Evolutionary conservation across 2,329 filamentous ascomycete species (phyloP), one percentile per base, ranked within the genome.

Genomic region (Blastomyces parvus): DNA sequence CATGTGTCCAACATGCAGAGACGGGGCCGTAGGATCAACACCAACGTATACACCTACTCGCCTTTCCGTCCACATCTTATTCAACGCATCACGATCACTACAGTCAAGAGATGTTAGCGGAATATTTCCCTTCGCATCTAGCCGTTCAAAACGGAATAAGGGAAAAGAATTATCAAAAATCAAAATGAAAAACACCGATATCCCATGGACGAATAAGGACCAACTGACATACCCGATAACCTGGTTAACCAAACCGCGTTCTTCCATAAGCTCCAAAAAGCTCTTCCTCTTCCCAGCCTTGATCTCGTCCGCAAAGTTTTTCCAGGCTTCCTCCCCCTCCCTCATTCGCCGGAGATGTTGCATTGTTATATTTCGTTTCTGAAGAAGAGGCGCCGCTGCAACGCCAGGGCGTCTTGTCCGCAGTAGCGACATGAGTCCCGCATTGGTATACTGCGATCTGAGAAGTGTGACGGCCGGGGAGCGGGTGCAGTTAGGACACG

Each of bases 1-100:
- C 74, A 82, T 78, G 68, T 82, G 80, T 17, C 80, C 80, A 63
- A 82, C 71, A 68, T 82, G 80, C 69, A 81, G 69, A 48, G 79
- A 81, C 1, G 79, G 77, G 13, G 77, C 80, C 3, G 80, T 82
- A 48, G 80, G 80, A 64, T 82, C 80, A 27, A 82, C 72, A 63
- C 80, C 80, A 33, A 74, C 76, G 65, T 82, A 82, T 33, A 79
- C 71, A 14, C 80, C 80, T 22, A 76, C 72, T 64, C 79, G 70
- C 64, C 78, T 79, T 63, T 79, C 71, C 5, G 74, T 79, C 56
- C 81, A 74, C 11, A 81, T 61, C 42, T 70, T 70, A 62, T 81
- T 73, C 53, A 81, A 67, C 25, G 77, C 69, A 42, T 80, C 74
- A 53, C 77, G 74, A 62, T 78, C 74, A 27, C 78, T 79, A 61